phyloP scores from a whole-genome alignment of 768 basidiomycete genomes.

The Naganishia vishniacii region DNA sequence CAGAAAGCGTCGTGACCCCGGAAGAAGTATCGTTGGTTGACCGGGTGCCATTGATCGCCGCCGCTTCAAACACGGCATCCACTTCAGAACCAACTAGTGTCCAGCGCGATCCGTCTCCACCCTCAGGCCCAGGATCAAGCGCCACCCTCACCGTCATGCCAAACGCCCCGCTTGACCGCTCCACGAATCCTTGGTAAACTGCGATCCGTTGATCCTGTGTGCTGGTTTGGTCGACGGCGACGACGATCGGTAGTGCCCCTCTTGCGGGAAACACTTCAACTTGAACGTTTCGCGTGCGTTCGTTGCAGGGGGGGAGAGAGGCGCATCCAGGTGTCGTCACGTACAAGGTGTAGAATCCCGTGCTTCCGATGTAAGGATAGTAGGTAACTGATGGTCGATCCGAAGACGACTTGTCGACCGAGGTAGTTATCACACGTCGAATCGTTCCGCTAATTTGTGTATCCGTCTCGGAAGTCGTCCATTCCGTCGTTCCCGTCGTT shows the following conservation, averaged over 20 bases:
- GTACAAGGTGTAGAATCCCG: conserved; percentile 78
- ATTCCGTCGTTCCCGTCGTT: conserved; percentile 58
- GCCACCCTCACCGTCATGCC: conserved; percentile 69
- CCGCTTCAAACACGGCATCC: conserved; percentile 25
- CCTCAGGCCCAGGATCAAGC: conserved; percentile 59
- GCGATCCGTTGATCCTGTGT: conserved; percentile 57
- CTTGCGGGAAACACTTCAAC: conserved; percentile 75
- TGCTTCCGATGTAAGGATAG: conserved; percentile 84
- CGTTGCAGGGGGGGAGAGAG: conserved; percentile 68
- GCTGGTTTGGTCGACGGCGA: conserved; percentile 69
- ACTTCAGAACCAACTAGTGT: conserved; percentile 60
- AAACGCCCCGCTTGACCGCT: conserved; percentile 68
- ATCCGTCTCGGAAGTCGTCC: conserved; percentile 61
- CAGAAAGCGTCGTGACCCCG: conserved; percentile 44
- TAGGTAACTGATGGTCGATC: conserved; percentile 77
- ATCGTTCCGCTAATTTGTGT: conserved; percentile 76
- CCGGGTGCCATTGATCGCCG: conserved; percentile 23
- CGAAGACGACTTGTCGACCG: conserved; percentile 57
- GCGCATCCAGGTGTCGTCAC: conserved; percentile 81
- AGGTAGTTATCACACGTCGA: conserved; percentile 66
- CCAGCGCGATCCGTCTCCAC: not conserved
- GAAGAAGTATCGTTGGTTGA: conserved; percentile 31
- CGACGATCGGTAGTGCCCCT: conserved; percentile 61
- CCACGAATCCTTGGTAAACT: conserved; percentile 76
- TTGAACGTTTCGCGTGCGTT: conserved; percentile 67